phyloP scores from a whole-genome alignment of 2,329 filamentous ascomycete species.

The Chaetomium strumarium region DNA sequence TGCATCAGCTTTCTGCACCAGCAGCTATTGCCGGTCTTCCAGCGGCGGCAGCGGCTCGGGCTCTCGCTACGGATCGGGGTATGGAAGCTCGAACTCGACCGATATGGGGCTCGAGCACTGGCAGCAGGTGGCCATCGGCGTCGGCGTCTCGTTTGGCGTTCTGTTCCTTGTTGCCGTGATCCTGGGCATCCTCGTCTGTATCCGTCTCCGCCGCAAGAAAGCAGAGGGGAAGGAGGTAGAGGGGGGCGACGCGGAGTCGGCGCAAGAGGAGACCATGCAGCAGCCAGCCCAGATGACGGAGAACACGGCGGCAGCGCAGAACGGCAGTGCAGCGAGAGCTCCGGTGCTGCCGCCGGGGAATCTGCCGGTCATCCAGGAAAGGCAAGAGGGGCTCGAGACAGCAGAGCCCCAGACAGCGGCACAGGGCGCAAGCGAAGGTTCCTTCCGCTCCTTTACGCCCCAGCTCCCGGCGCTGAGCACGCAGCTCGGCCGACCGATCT shows the following conservation, averaged over 20 bases:
- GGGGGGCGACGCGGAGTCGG: constrained; percentile 11
- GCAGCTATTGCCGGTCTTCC: background rate
- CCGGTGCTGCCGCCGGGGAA: constrained; percentile 1
- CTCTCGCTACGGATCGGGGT: background rate
- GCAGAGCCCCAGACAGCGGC: background rate
- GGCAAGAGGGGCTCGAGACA: background rate
- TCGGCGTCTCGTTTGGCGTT: constrained; percentile 18
- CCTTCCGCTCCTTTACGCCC: no score
- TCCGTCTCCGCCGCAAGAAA: constrained; percentile 3
- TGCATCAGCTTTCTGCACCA: constrained; percentile 22
- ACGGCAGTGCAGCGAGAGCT: background rate
- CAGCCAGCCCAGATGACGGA: background rate
- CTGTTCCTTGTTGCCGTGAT: constrained; percentile 8
- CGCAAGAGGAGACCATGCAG: background rate
- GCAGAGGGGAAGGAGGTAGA: constrained; percentile 1
- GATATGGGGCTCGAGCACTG: background rate
- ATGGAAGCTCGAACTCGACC: background rate
- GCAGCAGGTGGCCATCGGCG: constrained; percentile 18
- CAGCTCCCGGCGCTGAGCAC: constrained; percentile 12
- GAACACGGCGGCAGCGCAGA: background rate
- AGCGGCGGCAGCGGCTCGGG: background rate
- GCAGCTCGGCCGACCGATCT: background rate
- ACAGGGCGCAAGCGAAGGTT: no score
- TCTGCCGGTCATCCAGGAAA: constrained; percentile 16
- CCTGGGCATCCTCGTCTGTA: constrained; percentile 13